Evolutionary conservation across 768 basidiomycete species (phyloP), one percentile per base, ranked within the genome.

Genomic region (Pulveroboletus sp.): DNA sequence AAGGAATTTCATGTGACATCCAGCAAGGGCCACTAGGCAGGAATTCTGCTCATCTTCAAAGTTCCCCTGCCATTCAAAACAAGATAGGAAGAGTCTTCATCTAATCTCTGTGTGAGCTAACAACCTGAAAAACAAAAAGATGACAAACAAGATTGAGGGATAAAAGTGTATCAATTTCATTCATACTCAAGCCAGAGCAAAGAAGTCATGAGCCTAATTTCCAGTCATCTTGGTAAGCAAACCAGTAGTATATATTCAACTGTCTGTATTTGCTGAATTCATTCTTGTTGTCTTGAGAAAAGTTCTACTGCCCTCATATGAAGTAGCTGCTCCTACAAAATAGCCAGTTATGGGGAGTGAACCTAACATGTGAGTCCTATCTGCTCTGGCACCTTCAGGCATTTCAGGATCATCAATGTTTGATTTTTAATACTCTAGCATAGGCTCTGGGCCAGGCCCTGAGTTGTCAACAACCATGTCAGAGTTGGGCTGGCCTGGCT

Each of bases 161-260:
- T 23, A 71, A 42, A 31, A 71, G 65, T 14, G 61, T 47, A 26
- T 67, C 52, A 10, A 68, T 63, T 6, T 49, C 54, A 11, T 53
- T 47, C 65, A 68, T 64, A 32, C 65, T 69, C 35, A 72, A 47
- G 17, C 51, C 38, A 6, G 63, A 67, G 5, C 45, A 49, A 16
- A 63, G 46, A 0, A 71, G 57, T 51, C 63, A 71, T 6, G 51
- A 59, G 8, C 57, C 67, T 5, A 70, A 29, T 52, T 71, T 58
- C 70, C 70, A 72, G 42, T 73, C 69, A 1, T 47, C 50, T 14
- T 54, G 47, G 12, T 58, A 61, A 7, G 58, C 50, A 50, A 68
- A 73, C 14, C 67, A 71, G 43, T 68, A 71, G 43, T 61, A 70
- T 0, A 62, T 37, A 40, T 68, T 69, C 0, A 47, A 17, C 11